Base-by-base conservation (phyloP, 2,329 filamentous ascomycete species). In the Cladophialophora immunda region DNA sequence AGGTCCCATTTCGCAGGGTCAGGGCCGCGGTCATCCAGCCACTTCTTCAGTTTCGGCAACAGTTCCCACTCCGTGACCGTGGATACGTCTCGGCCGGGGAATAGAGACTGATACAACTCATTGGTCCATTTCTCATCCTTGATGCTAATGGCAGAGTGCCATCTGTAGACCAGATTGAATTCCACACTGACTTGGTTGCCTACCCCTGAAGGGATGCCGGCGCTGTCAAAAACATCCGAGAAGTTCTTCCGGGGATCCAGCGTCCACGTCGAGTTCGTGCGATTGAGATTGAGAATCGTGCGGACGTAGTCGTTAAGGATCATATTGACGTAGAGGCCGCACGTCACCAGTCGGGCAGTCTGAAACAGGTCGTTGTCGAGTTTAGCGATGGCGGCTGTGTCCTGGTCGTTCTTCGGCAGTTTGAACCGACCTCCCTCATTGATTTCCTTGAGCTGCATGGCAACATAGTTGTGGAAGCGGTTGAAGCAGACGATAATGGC, bases 81-180 rank as follows among this genome's bases (percentile, higher is more conserved):
- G 52, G 83, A 75, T 15, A 85, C 79, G 64, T 88, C 79, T 77
- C 89, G 88, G 15, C 52, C 56, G 9, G 65, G 68, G 70, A 93
- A 88, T 1, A 92, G 77, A 50, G 86, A 79, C 1, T 80, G 77
- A 75, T 91, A 93, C 68, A 92, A 84, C 13, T 89, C 82, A 72
- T 93, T 85, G 25, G 92, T 90, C 92, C 92, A 96, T 71, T 89
- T 84, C 74, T 95, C 92, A 73, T 97, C 93, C 69, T 87, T 88
- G 65, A 88, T 86, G 41, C 85, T 86, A 72, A 95, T 91, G 72
- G 90, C 89, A 2, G 92, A 92, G 80, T 96, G 92, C 92, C 92
- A 96, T 70, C 92, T 86, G 77, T 97, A 96, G 71, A 91, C 90
- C 9, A 97, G 84, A 75, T 95, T 96, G 83, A 97, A 97, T 80